phyloP scores from a whole-genome alignment of 2,329 filamentous ascomycete species.

The Akanthomyces muscarius region DNA sequence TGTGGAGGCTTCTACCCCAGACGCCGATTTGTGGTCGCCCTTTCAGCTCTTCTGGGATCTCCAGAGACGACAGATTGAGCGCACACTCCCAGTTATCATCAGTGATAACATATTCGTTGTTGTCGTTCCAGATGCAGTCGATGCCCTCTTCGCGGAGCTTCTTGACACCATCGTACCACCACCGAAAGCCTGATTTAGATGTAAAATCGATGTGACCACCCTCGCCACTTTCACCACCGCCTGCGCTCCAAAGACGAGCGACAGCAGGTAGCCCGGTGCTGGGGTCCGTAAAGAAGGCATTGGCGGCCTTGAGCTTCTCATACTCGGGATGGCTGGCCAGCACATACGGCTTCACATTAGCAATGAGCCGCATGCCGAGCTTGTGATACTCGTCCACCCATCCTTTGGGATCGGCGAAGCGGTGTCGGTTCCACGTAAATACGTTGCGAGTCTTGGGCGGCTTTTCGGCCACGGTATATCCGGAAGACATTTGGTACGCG shows the following conservation, averaged over 20 bases:
- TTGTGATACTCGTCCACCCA: conserved; percentile 60
- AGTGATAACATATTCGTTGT: conserved; percentile 69
- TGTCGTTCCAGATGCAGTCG: conserved; percentile 76
- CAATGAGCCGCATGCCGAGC: conserved; percentile 62
- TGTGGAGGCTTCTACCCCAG: conserved; percentile 67
- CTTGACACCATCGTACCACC: conserved; percentile 68
- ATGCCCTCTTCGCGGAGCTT: conserved; percentile 60
- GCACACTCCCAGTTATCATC: conserved; percentile 63
- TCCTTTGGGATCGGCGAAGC: conserved; percentile 63
- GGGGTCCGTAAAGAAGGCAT: conserved; percentile 62
- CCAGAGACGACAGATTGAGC: conserved; percentile 40
- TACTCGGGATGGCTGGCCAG: conserved; percentile 65
- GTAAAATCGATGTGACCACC: conserved; percentile 73
- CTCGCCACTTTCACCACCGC: conserved; percentile 64
- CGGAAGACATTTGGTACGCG: conserved; percentile 68
- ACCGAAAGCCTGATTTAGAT: conserved; percentile 60
- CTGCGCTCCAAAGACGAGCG: conserved; percentile 67
- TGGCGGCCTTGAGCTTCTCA: conserved; percentile 50
- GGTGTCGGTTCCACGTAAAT: conserved; percentile 66
- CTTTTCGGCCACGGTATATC: conserved; percentile 64
- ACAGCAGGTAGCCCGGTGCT: conserved; percentile 48
- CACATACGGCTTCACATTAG: conserved; percentile 72
- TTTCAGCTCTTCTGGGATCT: conserved; percentile 33
- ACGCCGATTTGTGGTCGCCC: conserved; percentile 53
- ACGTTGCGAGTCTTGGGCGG: conserved; percentile 68